These are phyloP conservation scores for Cyberlindnera americana DNA, from an alignment of 805 yeast species.

Conservation along the genomic window DNA sequence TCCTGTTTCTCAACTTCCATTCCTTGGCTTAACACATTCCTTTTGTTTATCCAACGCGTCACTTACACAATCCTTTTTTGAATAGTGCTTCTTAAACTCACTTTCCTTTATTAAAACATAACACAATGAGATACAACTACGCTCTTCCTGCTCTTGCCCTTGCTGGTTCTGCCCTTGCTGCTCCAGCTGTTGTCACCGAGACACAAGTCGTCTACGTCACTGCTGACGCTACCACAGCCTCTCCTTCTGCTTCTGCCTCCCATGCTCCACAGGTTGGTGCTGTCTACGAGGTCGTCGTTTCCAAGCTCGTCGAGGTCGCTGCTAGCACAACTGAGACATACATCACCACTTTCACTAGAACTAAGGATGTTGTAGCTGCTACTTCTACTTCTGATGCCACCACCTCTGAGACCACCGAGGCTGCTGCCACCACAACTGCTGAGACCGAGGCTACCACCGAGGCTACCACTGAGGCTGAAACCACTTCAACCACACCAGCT, in stretches of 20 bases:
- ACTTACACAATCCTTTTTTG: neutral
- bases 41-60: slow-evolving; percentile 1
- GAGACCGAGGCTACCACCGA: slow-evolving; percentile 5
- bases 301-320: slow-evolving; percentile 21
- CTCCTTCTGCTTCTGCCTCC: slow-evolving; percentile 17
- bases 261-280: slow-evolving; percentile 23
- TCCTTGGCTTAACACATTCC: too few relatives aligned
- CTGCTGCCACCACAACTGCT: slow-evolving; percentile 20
- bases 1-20: too few relatives aligned
- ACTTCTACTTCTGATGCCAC: too few relatives aligned
- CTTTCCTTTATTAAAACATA: neutral
- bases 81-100: neutral
- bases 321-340: slow-evolving; percentile 23
- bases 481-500: slow-evolving; percentile 9
- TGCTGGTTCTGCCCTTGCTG: slow-evolving; percentile 26
- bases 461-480: slow-evolving; percentile 6
- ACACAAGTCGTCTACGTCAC: slow-evolving; percentile 28
- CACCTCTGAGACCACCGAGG: slow-evolving; percentile 14
- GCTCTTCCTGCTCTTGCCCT: slow-evolving; percentile 24
- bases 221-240: slow-evolving; percentile 19
- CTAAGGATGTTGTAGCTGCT: slow-evolving; percentile 13
- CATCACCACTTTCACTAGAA: slow-evolving; percentile 24
- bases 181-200: slow-evolving; percentile 27
- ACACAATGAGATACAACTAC: slow-evolving; percentile 24
- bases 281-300: slow-evolving; percentile 25